phyloP scores from a whole-genome alignment of 371 early-diverging fungal genomes.

The Syncephalastrum monosporum region DNA sequence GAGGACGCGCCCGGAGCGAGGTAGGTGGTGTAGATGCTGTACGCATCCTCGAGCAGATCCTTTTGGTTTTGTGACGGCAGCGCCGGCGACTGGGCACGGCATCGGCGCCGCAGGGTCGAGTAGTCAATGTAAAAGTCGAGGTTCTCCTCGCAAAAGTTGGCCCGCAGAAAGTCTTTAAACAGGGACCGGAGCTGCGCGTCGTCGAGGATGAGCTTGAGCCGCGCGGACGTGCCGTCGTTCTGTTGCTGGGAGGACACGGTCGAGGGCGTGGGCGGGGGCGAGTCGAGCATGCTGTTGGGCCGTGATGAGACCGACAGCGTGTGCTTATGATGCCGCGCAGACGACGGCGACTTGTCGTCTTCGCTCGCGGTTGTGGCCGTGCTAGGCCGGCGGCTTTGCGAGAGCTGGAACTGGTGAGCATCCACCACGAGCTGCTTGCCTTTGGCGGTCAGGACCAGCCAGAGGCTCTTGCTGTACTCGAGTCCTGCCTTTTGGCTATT shows the following conservation, averaged over 20 bases:
- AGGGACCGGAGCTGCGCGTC: constrained; percentile 56
- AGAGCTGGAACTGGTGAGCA: no score
- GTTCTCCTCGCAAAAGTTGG: constrained; percentile 75
- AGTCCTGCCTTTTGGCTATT: constrained; percentile 7
- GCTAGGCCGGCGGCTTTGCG: background rate
- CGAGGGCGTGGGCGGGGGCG: constrained; percentile 3
- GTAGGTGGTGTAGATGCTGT: constrained; percentile 64
- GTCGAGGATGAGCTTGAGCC: constrained; percentile 61
- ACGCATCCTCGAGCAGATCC: constrained; percentile 56
- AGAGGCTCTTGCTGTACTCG: constrained; percentile 13
- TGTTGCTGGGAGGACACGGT: background rate
- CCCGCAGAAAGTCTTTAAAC: constrained; percentile 64
- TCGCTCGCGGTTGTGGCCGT: background rate
- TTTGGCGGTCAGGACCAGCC: constrained; percentile 18
- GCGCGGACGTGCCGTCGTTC: constrained; percentile 21
- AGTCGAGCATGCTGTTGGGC: background rate
- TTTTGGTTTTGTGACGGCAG: constrained; percentile 31
- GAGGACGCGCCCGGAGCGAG: constrained; percentile 51
- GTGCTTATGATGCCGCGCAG: background rate
- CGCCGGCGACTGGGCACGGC: constrained; percentile 36
- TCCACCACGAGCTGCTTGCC: constrained; percentile 25
- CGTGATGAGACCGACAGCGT: background rate
- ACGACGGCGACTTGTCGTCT: no score
- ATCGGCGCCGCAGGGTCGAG: constrained; percentile 37
- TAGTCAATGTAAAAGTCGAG: constrained; percentile 68